phyloP scores from a whole-genome alignment of 257 asterid species.

The Solanum pennellii region DNA sequence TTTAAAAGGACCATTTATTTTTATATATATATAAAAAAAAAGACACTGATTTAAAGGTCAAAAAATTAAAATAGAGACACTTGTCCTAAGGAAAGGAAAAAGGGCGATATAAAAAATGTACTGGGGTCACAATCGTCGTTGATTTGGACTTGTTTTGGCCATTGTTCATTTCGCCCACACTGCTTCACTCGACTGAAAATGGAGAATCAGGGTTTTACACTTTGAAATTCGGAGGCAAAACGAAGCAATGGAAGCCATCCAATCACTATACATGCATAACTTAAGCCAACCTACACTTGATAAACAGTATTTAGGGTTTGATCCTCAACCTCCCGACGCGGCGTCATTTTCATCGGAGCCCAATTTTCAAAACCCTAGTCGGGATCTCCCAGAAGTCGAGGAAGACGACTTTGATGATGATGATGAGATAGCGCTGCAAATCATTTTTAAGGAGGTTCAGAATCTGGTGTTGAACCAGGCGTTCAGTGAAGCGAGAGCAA shows the following conservation, averaged over 20 bases:
- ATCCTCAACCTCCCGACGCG: not conserved
- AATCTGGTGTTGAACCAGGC: not conserved
- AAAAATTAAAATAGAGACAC: not conserved
- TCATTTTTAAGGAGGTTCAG: constrained; percentile 1
- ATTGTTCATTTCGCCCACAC: not conserved
- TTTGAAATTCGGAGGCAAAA: not conserved
- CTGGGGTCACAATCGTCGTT: not conserved
- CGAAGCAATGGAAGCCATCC: not conserved
- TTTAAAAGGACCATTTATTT: not conserved
- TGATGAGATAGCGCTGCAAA: not conserved
- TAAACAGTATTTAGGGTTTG: not conserved
- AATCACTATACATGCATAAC: not conserved
- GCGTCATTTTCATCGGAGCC: not conserved
- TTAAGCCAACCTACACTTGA: not conserved
- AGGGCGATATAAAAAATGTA: not conserved
- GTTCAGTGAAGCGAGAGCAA: not conserved
- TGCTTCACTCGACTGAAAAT: not conserved
- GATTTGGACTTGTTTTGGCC: not conserved
- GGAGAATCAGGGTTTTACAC: not conserved
- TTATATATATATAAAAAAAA: no score
- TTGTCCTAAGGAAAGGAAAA: not conserved
- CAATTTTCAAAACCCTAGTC: not conserved
- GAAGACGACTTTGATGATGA: not conserved
- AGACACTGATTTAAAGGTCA: not conserved
- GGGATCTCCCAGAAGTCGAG: not conserved